Conservation (phyloP, 305 asterid species). For the Petunia hybrid region DNA sequence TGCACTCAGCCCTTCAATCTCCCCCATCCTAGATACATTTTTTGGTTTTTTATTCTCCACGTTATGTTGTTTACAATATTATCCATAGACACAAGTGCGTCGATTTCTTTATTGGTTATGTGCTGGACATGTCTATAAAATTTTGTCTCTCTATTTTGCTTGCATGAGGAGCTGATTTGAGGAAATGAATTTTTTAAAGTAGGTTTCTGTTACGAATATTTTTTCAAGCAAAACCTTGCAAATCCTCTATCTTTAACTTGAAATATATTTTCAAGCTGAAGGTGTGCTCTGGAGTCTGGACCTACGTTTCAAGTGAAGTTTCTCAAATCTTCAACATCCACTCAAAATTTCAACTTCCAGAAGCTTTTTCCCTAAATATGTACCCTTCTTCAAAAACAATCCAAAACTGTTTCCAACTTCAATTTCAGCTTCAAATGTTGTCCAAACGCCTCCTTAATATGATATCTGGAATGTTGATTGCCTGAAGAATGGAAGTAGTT, state of each 20-base stretch:
- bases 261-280: conserved; percentile 7
- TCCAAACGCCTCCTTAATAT: not conserved
- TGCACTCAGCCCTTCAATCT: not conserved
- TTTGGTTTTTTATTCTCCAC: not conserved
- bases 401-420: not conserved
- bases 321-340: not conserved
- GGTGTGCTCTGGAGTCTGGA: not conserved
- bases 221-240: not conserved
- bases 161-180: not conserved
- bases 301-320: not conserved
- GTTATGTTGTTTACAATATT: conserved; percentile 2
- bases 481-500: conserved; percentile 2
- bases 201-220: not conserved
- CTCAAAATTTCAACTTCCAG: not conserved
- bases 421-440: conserved; percentile 12
- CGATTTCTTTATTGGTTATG: not conserved
- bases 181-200: not conserved
- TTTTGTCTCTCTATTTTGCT: not conserved
- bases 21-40: not conserved
- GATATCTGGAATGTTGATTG: not conserved
- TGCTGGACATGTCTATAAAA: not conserved
- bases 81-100: not conserved
- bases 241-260: not conserved
- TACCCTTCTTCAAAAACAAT: not conserved
- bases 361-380: not conserved